Conservation (phyloP, 495 filamentous ascomycete species). For the Aspergillus egyptiacus region DNA sequence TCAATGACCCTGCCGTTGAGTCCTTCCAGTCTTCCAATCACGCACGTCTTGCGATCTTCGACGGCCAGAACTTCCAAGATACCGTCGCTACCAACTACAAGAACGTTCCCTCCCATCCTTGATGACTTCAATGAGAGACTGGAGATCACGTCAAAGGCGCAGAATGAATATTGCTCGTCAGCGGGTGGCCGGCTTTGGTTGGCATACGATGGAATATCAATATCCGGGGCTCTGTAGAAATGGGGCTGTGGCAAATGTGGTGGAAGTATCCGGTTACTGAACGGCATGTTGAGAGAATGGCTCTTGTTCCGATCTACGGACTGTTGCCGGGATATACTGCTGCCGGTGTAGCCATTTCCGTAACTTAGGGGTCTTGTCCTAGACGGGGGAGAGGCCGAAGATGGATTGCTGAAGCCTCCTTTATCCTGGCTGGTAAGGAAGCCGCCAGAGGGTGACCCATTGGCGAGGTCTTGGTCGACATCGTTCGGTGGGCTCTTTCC, state of each 20-base stretch:
- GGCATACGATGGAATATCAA: slow-evolving; percentile 37
- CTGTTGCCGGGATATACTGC: slow-evolving; percentile 34
- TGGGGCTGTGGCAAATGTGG: slow-evolving; percentile 79
- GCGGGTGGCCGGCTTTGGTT: slow-evolving; percentile 24
- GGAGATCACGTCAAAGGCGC: slow-evolving; percentile 68
- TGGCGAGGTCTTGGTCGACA: slow-evolving; percentile 36
- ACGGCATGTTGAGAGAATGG: slow-evolving; percentile 39
- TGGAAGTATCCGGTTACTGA: slow-evolving; percentile 54
- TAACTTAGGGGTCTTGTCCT: slow-evolving; percentile 42
- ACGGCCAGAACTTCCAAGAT: slow-evolving; percentile 65
- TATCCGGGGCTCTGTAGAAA: slow-evolving; percentile 54
- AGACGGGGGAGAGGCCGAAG: slow-evolving; percentile 44
- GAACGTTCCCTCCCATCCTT: slow-evolving; percentile 56
- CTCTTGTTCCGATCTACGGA: slow-evolving; percentile 39
- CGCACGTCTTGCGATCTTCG: slow-evolving; percentile 58
- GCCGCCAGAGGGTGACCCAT: slow-evolving; percentile 37
- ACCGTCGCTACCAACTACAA: slow-evolving; percentile 70
- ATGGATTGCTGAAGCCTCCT: slow-evolving; percentile 45
- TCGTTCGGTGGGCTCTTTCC: slow-evolving; percentile 46
- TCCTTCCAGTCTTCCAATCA: slow-evolving; percentile 61
- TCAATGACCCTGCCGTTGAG: slow-evolving; percentile 74
- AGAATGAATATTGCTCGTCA: slow-evolving; percentile 65
- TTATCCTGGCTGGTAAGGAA: slow-evolving; percentile 36
- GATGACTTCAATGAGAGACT: slow-evolving; percentile 40
- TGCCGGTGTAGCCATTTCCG: slow-evolving; percentile 36